Evolutionary conservation across 805 yeast species (phyloP), one percentile per base, ranked within the genome.

Genomic region (Yarrowia porcina): DNA sequence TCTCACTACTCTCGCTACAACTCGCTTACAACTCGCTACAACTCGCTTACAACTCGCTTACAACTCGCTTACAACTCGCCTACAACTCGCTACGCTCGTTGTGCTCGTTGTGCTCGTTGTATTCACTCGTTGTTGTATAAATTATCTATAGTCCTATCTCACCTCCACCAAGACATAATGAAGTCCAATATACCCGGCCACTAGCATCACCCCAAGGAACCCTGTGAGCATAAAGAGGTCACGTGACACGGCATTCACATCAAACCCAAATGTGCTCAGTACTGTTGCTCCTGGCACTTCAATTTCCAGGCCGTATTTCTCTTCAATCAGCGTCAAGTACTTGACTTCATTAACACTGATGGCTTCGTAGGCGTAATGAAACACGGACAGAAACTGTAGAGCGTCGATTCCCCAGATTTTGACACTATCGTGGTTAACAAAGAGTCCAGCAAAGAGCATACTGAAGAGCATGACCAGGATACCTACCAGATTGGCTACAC

Each of bases 261-360:
- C 83, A 73, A 94, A 94, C 0, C 99, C 99, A 77, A 94, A 94
- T 0, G 98, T 90, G 68, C 96, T 89, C 68, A 94, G 80, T 63
- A 94, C 94, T 1, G 96, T 96, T 1, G 99, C 98, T 11, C 99
- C 99, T 0, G 99, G 99, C 15, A 94, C 96, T 74, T 91, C 97
- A 69, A 94, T 93, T 47, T 92, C 88, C 44, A 94, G 80, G 0
- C 99, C 99, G 70, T 87, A 93, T 75, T 94, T 94, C 72, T 84
- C 86, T 72, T 94, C 99, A 66, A 83, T 84, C 69, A 94, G 79
- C 13, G 90, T 85, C 71, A 94, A 80, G 35, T 90, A 89, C 70
- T 87, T 88, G 10, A 93, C 98, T 72, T 94, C 99, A 73, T 94
- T 94, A 63, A 94, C 92, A 3, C 91, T 81, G 67, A 94, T 77